phyloP scores from a whole-genome alignment of 2,329 filamentous ascomycete species.

The Colletotrichum sidae region DNA sequence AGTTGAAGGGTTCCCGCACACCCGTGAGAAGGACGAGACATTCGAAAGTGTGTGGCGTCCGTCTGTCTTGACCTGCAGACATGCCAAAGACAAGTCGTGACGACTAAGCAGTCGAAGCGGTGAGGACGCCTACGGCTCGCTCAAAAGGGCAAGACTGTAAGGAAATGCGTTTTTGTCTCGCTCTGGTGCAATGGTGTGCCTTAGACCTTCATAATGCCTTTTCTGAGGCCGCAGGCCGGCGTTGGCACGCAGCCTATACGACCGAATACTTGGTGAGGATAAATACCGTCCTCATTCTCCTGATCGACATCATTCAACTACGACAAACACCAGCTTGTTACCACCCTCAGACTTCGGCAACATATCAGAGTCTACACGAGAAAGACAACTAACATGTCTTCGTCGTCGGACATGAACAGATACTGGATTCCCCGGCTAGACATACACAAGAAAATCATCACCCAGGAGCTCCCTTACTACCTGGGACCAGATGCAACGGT shows the following conservation, averaged over 20 bases:
- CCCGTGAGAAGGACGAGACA: constrained; percentile 25
- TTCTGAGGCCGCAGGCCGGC: constrained; percentile 14
- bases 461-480: constrained; percentile 67
- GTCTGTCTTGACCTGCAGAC: constrained; percentile 33
- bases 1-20: constrained; percentile 23
- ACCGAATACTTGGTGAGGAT: constrained; percentile 25
- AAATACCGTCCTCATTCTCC: constrained; percentile 36
- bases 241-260: constrained; percentile 19
- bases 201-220: constrained; percentile 28
- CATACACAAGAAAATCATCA: constrained; percentile 71
- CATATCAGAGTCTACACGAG: constrained; percentile 19
- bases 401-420: constrained; percentile 59
- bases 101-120: constrained; percentile 31
- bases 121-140: constrained; percentile 31
- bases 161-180: constrained; percentile 30
- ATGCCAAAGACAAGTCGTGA: constrained; percentile 30
- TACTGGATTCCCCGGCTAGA: constrained; percentile 72
- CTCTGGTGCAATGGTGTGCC: constrained; percentile 33
- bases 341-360: constrained; percentile 7
- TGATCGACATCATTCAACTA: constrained; percentile 24
- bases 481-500: constrained; percentile 69
- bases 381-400: constrained; percentile 22
- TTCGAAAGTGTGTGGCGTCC: constrained; percentile 30
- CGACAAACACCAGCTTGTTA: constrained; percentile 9
- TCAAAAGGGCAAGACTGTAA: constrained; percentile 29